Evolutionary conservation across 345 rosid genomes (phyloP).

Genomic region (Pelargonium nanum): DNA sequence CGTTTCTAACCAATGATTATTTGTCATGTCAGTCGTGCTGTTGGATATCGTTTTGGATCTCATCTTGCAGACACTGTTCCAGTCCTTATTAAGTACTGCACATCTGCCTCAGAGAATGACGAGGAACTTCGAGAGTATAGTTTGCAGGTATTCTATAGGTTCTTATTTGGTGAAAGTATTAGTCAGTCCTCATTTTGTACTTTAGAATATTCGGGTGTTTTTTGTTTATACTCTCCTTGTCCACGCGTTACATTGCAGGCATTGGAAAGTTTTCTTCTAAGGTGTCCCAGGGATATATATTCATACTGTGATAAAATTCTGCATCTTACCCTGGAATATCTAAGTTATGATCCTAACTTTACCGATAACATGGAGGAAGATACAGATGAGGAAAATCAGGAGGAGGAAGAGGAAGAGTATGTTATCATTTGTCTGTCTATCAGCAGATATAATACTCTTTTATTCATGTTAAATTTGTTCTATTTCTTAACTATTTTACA

Average conservation of each 20-base stretch:
- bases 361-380: conserved; percentile 99
- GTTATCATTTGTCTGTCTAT: conserved; percentile 22
- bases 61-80: conserved; percentile 93
- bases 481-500: conserved; percentile 24
- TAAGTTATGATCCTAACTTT: conserved; percentile 97
- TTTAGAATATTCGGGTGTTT: neutral
- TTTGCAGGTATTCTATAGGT: conserved; percentile 56
- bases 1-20: no score
- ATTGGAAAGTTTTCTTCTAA: conserved; percentile 80
- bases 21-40: conserved; percentile 74
- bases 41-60: conserved; percentile 96
- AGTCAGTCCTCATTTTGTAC: neutral
- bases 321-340: conserved; percentile 66
- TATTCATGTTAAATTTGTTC: conserved; percentile 7
- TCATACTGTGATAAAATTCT: conserved; percentile 82
- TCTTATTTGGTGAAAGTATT: neutral
- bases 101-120: conserved; percentile 89
- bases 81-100: conserved; percentile 74
- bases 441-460: conserved; percentile 12
- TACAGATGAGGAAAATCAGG: conserved; percentile 74
- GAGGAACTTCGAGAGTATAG: conserved; percentile 99
- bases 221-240: neutral
- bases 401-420: conserved; percentile 98
- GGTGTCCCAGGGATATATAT: conserved; percentile 91
- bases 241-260: conserved; percentile 40